Base-by-base conservation (phyloP, 768 basidiomycete genomes). In the Gloeophyllum trabeum region DNA sequence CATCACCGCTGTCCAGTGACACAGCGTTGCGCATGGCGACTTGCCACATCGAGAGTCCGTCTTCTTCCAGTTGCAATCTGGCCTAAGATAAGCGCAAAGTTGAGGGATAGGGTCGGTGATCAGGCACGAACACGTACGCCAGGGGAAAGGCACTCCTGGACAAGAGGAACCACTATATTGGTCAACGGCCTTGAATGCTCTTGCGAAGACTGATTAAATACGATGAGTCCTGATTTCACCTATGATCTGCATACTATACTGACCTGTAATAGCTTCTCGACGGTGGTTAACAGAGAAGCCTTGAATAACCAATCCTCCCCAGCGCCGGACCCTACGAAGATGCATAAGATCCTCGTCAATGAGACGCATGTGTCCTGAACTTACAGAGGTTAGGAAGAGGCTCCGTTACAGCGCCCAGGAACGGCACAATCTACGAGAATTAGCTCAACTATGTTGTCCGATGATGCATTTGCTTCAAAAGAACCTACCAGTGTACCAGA, bases 1-100 rank as follows among this genome's bases (percentile, higher is more conserved):
- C 71, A 40, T 65, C 59, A n/a, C 61, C 50, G 45, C 61, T 69
- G 7, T 70, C 61, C 5, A 88, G 55, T 1, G 67, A 62, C 1
- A 68, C 56, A 1, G 82, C 71, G 52, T 87, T 85, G 38, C 79
- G 70, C 26, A 92, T 61, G 1, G 83, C 73, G 24, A 72, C 65
- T 19, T 70, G 64, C 91, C 90, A 93, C 7, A 94, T 71, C 32
- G 65, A 67, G 37, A 91, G 56, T 0, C 75, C 83, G 56, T 93
- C 90, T 46, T 78, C 76, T 49, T 93, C 89, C 19, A 94, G 69
- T 47, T 82, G 70, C 25, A 71, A 60, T n/a, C 70, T 67, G 23
- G 67, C 69, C 86, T 89, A 46, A 6, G 20, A 10, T 10, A 10
- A 10, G 7, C 20, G 36, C 13, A 7, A 39, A 18, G 24, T 37